These are phyloP conservation scores for Prunus salicina DNA, from an alignment of 306 rosid species.

Conservation along the genomic window DNA sequence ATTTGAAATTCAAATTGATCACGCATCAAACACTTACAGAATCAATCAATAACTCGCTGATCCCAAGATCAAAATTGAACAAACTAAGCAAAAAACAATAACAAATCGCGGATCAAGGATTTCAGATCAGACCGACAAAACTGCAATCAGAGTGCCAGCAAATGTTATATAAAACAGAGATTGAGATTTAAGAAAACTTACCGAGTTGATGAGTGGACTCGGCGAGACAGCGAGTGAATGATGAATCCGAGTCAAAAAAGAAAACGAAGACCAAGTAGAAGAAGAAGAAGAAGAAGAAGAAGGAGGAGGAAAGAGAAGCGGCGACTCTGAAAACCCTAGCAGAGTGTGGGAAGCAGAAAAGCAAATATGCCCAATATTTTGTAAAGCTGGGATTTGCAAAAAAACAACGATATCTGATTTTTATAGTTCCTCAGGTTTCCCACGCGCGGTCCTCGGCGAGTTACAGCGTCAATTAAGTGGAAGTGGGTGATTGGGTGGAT, in stretches of 20 bases:
- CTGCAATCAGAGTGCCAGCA: not conserved
- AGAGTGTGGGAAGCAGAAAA: slow-evolving; percentile 46
- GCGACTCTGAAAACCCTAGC: slow-evolving; percentile 85
- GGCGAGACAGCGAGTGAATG: slow-evolving; percentile 17
- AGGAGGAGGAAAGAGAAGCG: slow-evolving; percentile 29
- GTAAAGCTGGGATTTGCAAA: slow-evolving; percentile 20
- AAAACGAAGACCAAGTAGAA: not conserved
- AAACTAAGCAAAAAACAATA: not conserved
- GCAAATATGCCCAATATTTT: slow-evolving; percentile 45
- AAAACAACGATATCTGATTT: slow-evolving; percentile 8
- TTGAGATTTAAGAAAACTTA: slow-evolving; percentile 8
- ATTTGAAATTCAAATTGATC: not conserved
- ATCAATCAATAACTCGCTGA: not conserved
- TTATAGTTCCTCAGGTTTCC: not conserved
- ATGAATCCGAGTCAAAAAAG: slow-evolving; percentile 5
- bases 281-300: slow-evolving; percentile 19
- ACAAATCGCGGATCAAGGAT: slow-evolving; percentile 9
- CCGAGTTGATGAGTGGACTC: slow-evolving; percentile 36
- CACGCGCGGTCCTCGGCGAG: slow-evolving; percentile 4
- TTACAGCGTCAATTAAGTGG: not conserved
- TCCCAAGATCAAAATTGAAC: not conserved
- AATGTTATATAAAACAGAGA: not conserved
- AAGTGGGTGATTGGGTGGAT: not conserved
- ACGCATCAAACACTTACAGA: not conserved
- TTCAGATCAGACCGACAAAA: not conserved